Conservation (phyloP, 345 rosid species). For the Erodium maritimum region DNA sequence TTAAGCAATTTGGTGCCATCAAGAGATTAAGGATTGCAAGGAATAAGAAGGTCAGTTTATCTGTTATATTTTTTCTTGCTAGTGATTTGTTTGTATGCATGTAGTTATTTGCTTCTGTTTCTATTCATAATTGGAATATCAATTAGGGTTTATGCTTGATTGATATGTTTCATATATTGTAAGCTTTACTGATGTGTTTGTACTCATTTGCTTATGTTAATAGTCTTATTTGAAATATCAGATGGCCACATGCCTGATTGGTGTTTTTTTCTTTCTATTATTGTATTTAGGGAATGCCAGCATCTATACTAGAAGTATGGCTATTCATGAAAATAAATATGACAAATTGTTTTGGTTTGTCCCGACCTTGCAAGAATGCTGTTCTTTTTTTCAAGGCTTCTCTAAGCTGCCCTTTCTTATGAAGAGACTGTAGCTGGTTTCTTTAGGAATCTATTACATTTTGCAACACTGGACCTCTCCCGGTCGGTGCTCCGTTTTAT, state of each 20-base stretch:
- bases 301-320: background rate
- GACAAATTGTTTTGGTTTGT: background rate
- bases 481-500: too few relatives aligned
- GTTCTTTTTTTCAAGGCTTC: too few relatives aligned
- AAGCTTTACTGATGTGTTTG: background rate
- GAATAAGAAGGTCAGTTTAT: slow-evolving; percentile 53
- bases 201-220: too few relatives aligned
- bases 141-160: background rate
- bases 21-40: slow-evolving; percentile 75
- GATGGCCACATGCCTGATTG: too few relatives aligned
- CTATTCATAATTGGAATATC: background rate
- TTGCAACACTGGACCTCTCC: too few relatives aligned
- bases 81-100: background rate
- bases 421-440: too few relatives aligned
- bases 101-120: background rate
- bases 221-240: too few relatives aligned
- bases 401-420: too few relatives aligned
- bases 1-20: slow-evolving; percentile 68
- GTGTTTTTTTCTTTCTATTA: too few relatives aligned
- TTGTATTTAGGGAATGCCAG: too few relatives aligned
- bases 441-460: too few relatives aligned
- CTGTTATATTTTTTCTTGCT: background rate
- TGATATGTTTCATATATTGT: background rate
- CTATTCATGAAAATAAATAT: background rate
- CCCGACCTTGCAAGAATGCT: background rate